phyloP scores from a whole-genome alignment of 345 rosid genomes.

The Schrenkiella parvula region DNA sequence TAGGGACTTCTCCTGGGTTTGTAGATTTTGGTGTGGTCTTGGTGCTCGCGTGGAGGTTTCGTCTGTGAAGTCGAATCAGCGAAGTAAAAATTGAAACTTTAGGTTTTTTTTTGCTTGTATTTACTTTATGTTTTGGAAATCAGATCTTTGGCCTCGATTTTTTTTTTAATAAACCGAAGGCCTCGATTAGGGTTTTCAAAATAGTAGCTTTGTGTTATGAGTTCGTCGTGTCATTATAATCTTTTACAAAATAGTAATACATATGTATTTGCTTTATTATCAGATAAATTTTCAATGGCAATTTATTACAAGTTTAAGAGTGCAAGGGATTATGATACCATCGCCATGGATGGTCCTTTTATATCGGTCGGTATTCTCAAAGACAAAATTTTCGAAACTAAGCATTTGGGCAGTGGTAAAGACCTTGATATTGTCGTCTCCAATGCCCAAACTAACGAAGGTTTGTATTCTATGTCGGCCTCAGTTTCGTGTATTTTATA shows the following conservation, averaged over 20 bases:
- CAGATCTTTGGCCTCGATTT: constrained; percentile 39
- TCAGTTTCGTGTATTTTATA: neutral
- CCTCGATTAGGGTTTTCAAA: constrained; percentile 31
- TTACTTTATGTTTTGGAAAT: constrained; percentile 24
- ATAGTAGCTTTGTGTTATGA: constrained; percentile 17
- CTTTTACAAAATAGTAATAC: constrained; percentile 12
- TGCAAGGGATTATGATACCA: constrained; percentile 94
- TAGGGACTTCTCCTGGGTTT: neutral
- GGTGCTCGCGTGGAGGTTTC: constrained; percentile 21
- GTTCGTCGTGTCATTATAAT: constrained; percentile 16
- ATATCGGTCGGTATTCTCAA: constrained; percentile 94
- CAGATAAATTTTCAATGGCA: constrained; percentile 59
- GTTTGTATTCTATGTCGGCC: constrained; percentile 53
- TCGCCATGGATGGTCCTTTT: constrained; percentile 95
- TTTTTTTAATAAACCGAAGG: constrained; percentile 25
- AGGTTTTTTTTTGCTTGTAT: constrained; percentile 18
- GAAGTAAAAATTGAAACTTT: constrained; percentile 26
- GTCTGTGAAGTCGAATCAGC: constrained; percentile 27
- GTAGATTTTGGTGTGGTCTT: constrained; percentile 12
- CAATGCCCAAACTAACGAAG: constrained; percentile 99
- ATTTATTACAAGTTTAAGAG: constrained; percentile 99
- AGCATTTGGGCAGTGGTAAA: constrained; percentile 98
- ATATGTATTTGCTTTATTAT: constrained; percentile 31
- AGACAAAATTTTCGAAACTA: constrained; percentile 98
- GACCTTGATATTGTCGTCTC: constrained; percentile 97